Evolutionary conservation across 2,329 filamentous ascomycete species (phyloP), one percentile per base, ranked within the genome.

Genomic region (Myotisia sp.): DNA sequence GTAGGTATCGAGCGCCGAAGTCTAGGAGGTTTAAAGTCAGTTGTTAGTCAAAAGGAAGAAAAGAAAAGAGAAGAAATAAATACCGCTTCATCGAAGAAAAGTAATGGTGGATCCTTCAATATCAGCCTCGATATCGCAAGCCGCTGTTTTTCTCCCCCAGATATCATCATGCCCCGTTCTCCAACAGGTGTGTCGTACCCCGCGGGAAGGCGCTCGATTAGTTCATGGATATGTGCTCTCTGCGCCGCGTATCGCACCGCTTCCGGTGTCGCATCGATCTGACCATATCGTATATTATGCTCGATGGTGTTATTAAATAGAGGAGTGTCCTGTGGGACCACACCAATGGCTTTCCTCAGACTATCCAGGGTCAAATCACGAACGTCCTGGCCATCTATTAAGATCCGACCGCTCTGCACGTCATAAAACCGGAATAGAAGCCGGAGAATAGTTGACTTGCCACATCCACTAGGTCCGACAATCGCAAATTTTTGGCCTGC

Each of bases 251-350:
- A 76, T 8, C 74, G 55, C 5, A 98, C 79, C 37, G 77, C 67
- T 20, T 84, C 82, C 6, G 70, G 64, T 0, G 76, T 68, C 0
- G 87, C 86, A 29, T 75, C 72, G 42, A 95, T 71, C 44, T 80
- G 73, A 33, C 90, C 90, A 54, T 98, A 98, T 42, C 76, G 79
- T 49, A 98, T 93, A 54, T 98, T 98, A 56, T 94, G 84, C 52
- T 81, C 79, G 38, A 98, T 87, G 0, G 85, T 90, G 51, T 93
- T 85, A 55, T 98, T 98, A 66, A 98, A 98, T 1, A 98, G 67
- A 0, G 90, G 86, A 0, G 90, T 95, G 47, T 98, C 90, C 54
- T 98, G 92, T 0, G 90, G 90, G 1, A 98, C 90, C 10, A 98
- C 87, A 14, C 90, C 90, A 43, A 98, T 95, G 2, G 80, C 71